Percentiles rank a stretch among this genome's conserved stretches.
Conservation (phyloP, 306 rosid species). For the Sicyos edulis region DNA sequence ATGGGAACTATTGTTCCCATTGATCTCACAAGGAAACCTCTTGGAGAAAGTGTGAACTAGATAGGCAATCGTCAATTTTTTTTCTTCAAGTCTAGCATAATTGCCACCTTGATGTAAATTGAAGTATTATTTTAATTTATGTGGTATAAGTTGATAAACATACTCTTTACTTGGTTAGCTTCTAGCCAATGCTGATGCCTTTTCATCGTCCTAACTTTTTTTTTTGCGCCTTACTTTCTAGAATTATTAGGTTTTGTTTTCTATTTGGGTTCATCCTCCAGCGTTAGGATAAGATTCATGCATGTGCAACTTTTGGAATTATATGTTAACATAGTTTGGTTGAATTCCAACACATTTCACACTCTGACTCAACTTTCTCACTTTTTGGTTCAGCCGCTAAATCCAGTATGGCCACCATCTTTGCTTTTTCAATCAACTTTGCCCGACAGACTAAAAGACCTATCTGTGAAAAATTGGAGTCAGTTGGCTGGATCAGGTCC, state of each 20-base stretch:
- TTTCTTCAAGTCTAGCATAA: neutral
- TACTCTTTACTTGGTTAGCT: neutral
- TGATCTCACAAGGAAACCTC: conserved; percentile 2
- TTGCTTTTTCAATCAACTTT: conserved; percentile 54
- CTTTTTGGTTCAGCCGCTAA: conserved; percentile 60
- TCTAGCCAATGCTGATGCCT: neutral
- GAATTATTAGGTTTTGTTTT: conserved; percentile 10
- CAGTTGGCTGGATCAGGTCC: conserved; percentile 99
- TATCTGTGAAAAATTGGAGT: conserved; percentile 73
- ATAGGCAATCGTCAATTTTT: neutral
- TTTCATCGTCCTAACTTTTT: neutral
- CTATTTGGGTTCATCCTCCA: conserved; percentile 1
- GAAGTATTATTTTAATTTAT: neutral
- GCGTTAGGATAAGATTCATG: neutral
- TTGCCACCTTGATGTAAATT: neutral
- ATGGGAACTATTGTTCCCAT: conserved; percentile 4
- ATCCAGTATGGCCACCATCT: conserved; percentile 62
- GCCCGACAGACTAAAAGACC: conserved; percentile 69
- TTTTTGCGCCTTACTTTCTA: neutral
- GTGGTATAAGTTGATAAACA: neutral
- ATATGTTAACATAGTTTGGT: neutral
- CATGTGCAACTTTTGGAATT: conserved; percentile 11
- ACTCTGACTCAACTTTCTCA: conserved; percentile 25
- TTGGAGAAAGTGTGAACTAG: neutral
- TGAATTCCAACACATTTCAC: neutral